Evolutionary conservation across 495 filamentous ascomycete species (phyloP).

Genomic region (Cladorrhinum samala): DNA sequence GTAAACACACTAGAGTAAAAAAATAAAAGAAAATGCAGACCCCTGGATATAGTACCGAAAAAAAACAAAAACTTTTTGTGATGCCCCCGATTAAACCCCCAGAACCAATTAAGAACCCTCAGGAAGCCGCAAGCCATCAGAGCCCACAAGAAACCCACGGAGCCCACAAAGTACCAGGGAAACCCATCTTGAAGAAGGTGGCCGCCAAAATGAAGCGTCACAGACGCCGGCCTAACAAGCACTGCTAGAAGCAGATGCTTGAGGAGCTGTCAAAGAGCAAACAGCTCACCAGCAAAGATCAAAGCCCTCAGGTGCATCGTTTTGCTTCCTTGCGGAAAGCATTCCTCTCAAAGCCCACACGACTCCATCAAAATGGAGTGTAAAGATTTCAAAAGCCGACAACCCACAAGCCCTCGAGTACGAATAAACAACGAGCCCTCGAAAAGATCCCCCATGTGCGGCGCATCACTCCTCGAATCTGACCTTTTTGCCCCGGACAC

Average conservation of each 20-base stretch:
- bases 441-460: conserved; percentile 33
- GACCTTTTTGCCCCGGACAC: background rate
- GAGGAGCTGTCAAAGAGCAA: conserved; percentile 38
- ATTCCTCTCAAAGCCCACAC: conserved; percentile 47
- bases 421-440: conserved; percentile 35
- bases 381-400: conserved; percentile 44
- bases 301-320: conserved; percentile 43
- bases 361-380: conserved; percentile 25
- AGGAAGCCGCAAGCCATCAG: conserved; percentile 9
- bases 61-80: conserved; percentile 3
- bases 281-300: conserved; percentile 43
- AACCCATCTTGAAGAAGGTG: conserved; percentile 21
- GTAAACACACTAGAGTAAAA: background rate
- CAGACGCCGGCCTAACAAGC: conserved; percentile 16
- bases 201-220: conserved; percentile 5
- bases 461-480: conserved; percentile 15
- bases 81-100: conserved; percentile 2
- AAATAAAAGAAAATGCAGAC: background rate
- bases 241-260: conserved; percentile 18
- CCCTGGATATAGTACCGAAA: conserved; percentile 3
- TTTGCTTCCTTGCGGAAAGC: conserved; percentile 35
- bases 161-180: conserved; percentile 31
- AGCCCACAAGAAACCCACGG: conserved; percentile 40
- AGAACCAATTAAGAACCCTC: background rate
- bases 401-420: conserved; percentile 45